Evolutionary conservation across 441 rosid species (phyloP).

Genomic region (Breynia disticha): DNA sequence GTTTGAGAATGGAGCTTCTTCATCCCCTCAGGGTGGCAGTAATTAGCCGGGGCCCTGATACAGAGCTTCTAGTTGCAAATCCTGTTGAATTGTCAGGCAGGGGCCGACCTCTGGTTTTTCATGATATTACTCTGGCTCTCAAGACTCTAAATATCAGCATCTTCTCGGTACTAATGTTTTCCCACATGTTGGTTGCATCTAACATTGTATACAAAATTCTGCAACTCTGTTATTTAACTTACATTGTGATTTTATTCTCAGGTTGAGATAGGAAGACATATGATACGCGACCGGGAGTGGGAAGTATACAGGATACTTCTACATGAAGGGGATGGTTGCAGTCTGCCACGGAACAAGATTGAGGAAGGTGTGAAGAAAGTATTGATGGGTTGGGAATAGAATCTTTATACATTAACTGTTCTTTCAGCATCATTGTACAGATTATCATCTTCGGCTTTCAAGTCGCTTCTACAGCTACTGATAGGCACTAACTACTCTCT

Average conservation of each 20-base stretch:
- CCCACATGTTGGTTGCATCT: background rate
- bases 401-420: background rate
- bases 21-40: conserved; percentile 48
- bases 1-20: conserved; percentile 48
- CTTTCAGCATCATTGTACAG: background rate
- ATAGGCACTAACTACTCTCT: conserved; percentile 17
- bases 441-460: background rate
- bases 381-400: conserved; percentile 62
- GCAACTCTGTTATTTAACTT: background rate
- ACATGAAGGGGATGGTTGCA: conserved; percentile 34
- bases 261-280: conserved; percentile 56
- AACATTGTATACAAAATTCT: too few species aligned
- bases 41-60: conserved; percentile 55
- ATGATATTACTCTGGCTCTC: conserved; percentile 57
- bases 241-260: conserved; percentile 8
- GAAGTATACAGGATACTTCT: conserved; percentile 56
- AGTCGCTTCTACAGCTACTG: conserved; percentile 6
- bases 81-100: conserved; percentile 58
- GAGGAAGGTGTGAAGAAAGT: conserved; percentile 40
- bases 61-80: conserved; percentile 58
- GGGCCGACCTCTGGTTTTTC: conserved; percentile 65
- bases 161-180: conserved; percentile 38
- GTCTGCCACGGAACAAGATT: conserved; percentile 36
- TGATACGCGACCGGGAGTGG: conserved; percentile 47
- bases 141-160: conserved; percentile 31